Conservation (phyloP, 805 yeast species). For the Yamadazyma ubonensis region DNA sequence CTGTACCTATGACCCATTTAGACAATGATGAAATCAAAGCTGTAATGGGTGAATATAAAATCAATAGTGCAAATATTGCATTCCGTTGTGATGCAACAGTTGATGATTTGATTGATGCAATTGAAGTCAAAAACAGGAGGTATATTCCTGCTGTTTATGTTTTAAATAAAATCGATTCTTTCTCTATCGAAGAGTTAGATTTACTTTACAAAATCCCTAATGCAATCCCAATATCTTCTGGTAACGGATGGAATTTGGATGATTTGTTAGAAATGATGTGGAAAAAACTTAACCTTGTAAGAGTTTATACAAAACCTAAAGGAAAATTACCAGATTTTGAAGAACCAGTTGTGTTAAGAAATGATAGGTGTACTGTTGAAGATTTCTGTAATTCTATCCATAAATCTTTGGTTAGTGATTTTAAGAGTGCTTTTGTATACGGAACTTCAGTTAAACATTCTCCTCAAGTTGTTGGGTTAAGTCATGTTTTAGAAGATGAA, state of each 20-base stretch:
- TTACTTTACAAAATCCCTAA: conserved; percentile 88
- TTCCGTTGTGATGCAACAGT: conserved; percentile 97
- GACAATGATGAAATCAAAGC: conserved; percentile 94
- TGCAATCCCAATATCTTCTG: conserved; percentile 96
- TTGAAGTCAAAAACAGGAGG: conserved; percentile 86
- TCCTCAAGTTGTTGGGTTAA: conserved; percentile 91
- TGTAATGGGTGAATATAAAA: conserved; percentile 92
- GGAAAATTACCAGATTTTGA: conserved; percentile 90
- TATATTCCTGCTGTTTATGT: conserved; percentile 96
- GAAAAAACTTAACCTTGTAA: conserved; percentile 84
- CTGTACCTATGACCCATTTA: conserved; percentile 87
- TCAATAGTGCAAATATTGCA: conserved; percentile 94
- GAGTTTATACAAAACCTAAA: conserved; percentile 97
- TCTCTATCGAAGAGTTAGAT: conserved; percentile 90
- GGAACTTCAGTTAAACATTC: conserved; percentile 97
- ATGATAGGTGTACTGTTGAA: conserved; percentile 79
- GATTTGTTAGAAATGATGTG: conserved; percentile 94
- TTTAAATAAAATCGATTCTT: conserved; percentile 92
- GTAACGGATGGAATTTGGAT: conserved; percentile 95
- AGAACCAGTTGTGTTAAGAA: conserved; percentile 91
- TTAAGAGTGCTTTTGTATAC: conserved; percentile 87
- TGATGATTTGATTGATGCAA: conserved; percentile 91
- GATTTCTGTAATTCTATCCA: conserved; percentile 97
- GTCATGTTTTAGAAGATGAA: conserved; percentile 85
- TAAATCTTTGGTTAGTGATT: conserved; percentile 89